These are phyloP conservation scores for Dioscorea cayenensis DNA, from an alignment of 116 monocot genomes.

Conservation along the genomic window DNA sequence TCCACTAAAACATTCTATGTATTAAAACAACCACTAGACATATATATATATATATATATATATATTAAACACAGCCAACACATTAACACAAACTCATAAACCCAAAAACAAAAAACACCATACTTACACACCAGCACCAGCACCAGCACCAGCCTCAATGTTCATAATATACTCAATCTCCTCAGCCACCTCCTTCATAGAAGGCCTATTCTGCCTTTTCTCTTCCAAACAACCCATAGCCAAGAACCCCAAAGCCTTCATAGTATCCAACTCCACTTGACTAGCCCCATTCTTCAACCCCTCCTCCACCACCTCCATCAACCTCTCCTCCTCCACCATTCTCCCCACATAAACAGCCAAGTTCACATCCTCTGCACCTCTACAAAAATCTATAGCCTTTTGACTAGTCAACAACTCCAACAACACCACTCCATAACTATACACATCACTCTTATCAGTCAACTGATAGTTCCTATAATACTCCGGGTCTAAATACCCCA, in stretches of 20 bases:
- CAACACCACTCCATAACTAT: slow-evolving; percentile 87
- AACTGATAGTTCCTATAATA: slow-evolving; percentile 94
- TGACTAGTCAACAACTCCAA: slow-evolving; percentile 76
- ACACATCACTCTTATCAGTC: slow-evolving; percentile 93
- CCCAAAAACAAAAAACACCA: no score
- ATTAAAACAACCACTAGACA: no score
- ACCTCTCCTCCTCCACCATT: slow-evolving; percentile 55
- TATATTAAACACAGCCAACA: no score
- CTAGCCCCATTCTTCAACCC: slow-evolving; percentile 36
- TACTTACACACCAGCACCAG: no score
- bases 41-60: no score
- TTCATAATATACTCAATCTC: slow-evolving; percentile 88
- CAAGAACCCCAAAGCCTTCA: slow-evolving; percentile 77
- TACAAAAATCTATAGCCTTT: slow-evolving; percentile 74
- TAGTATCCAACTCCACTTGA: slow-evolving; percentile 62
- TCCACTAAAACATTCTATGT: no score
- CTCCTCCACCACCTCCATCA: slow-evolving; percentile 69
- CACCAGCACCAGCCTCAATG: slow-evolving; percentile 20
- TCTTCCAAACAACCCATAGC: slow-evolving; percentile 87
- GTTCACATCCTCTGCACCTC: slow-evolving; percentile 72
- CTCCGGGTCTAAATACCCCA: slow-evolving; percentile 91
- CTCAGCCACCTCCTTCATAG: slow-evolving; percentile 83
- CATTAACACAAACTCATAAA: no score
- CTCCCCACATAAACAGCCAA: slow-evolving; percentile 59
- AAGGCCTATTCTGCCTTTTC: slow-evolving; percentile 73